Conservation (phyloP, 164 flowering plant species). For the Aristolochia contorta region DNA sequence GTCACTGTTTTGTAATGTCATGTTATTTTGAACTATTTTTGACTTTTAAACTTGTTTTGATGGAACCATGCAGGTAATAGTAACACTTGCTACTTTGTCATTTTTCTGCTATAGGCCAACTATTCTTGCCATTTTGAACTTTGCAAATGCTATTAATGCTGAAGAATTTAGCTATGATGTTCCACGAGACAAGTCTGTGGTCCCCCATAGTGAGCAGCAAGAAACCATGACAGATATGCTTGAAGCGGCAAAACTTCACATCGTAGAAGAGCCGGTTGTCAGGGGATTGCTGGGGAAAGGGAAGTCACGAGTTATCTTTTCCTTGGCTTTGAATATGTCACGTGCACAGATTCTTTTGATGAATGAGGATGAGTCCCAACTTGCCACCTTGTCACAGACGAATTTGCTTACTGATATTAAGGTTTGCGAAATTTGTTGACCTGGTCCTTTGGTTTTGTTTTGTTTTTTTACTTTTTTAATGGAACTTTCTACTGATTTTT, state of each 20-base stretch:
- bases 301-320: constrained; percentile 72
- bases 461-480: neutral
- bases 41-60: neutral
- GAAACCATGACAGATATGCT: constrained; percentile 17
- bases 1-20: neutral
- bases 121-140: constrained; percentile 77
- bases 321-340: constrained; percentile 64
- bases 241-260: constrained; percentile 20
- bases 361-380: constrained; percentile 74
- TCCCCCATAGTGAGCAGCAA: constrained; percentile 19
- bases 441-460: neutral
- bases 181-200: constrained; percentile 34
- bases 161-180: constrained; percentile 36
- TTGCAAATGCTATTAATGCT: constrained; percentile 63
- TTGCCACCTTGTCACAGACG: constrained; percentile 86
- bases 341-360: constrained; percentile 74
- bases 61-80: constrained; percentile 50
- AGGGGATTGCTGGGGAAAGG: constrained; percentile 88
- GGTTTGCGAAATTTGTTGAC: constrained; percentile 29
- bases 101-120: constrained; percentile 89
- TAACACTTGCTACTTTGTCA: constrained; percentile 78
- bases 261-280: constrained; percentile 41
- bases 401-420: constrained; percentile 75
- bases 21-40: constrained; percentile 1
- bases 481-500: neutral